Conservation (phyloP, 345 rosid genomes). For the Aegle marmelos region DNA sequence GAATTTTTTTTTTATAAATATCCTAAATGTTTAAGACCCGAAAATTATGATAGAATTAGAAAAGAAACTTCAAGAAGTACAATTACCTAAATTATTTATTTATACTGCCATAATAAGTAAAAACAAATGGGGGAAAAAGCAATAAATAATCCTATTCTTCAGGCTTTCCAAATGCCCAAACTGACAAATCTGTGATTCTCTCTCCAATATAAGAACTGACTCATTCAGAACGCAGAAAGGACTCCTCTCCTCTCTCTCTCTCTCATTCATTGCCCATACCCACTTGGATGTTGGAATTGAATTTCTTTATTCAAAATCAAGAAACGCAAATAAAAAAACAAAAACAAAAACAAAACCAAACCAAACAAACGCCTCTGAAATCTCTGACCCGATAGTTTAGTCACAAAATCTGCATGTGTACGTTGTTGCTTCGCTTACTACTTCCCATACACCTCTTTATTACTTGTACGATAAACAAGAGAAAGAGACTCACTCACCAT, state of each 20-base stretch:
- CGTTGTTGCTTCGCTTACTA: constrained; percentile 49
- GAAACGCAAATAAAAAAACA: background rate
- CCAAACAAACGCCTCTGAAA: constrained; percentile 44
- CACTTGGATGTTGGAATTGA: constrained; percentile 40
- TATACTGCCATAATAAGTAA: constrained; percentile 1
- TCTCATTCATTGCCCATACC: constrained; percentile 7
- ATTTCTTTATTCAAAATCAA: constrained; percentile 11
- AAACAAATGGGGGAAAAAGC: background rate
- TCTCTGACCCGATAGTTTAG: constrained; percentile 88
- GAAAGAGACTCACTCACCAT: background rate
- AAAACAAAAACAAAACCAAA: background rate
- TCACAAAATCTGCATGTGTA: constrained; percentile 91
- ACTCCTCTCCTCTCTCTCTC: background rate
- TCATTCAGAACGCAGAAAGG: constrained; percentile 36
- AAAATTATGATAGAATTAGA: background rate
- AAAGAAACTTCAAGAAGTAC: background rate
- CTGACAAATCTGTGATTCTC: constrained; percentile 31
- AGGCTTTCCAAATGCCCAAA: constrained; percentile 62
- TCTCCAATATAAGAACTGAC: constrained; percentile 31
- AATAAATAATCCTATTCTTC: constrained; percentile 40
- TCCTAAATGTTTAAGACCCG: background rate
- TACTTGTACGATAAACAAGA: background rate
- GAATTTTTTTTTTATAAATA: no score
- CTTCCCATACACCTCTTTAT: constrained; percentile 20
- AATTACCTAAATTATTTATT: background rate